phyloP scores from a whole-genome alignment of 177 flowering plant species.

The Telopea speciosissima region DNA sequence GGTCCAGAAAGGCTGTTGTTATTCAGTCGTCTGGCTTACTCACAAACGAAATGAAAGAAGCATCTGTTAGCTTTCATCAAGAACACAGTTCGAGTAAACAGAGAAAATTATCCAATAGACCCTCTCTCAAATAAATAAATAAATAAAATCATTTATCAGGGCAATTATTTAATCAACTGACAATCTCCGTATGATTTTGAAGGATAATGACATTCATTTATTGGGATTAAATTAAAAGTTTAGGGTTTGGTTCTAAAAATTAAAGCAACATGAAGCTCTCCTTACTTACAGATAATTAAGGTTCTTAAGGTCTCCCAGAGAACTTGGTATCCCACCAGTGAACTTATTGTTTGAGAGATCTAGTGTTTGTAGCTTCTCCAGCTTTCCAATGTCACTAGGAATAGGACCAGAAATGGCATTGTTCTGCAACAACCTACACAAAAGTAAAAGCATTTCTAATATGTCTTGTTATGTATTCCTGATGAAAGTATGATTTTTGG shows the following conservation, averaged over 20 bases:
- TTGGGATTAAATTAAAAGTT: too few relatives aligned
- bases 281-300: constrained; percentile 79
- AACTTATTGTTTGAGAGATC: constrained; percentile 83
- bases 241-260: not conserved
- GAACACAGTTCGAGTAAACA: not conserved
- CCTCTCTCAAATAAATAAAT: not conserved
- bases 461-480: not conserved
- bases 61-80: constrained; percentile 2
- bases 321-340: constrained; percentile 66
- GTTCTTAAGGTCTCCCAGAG: constrained; percentile 63
- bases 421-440: constrained; percentile 75
- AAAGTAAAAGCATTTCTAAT: not conserved
- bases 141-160: not conserved
- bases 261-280: constrained; percentile 1
- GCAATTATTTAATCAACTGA: not conserved
- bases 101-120: not conserved
- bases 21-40: constrained; percentile 65
- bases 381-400: constrained; percentile 66
- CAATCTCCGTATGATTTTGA: not conserved
- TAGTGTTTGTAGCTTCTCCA: constrained; percentile 78
- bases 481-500: not conserved
- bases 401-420: constrained; percentile 82
- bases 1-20: constrained; percentile 83
- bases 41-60: constrained; percentile 13
- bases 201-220: too few relatives aligned